Percentiles rank a stretch among this genome's conserved stretches.
phyloP scores from a whole-genome alignment of 495 filamentous ascomycete genomes.

The Annulohypoxylon moriforme region DNA sequence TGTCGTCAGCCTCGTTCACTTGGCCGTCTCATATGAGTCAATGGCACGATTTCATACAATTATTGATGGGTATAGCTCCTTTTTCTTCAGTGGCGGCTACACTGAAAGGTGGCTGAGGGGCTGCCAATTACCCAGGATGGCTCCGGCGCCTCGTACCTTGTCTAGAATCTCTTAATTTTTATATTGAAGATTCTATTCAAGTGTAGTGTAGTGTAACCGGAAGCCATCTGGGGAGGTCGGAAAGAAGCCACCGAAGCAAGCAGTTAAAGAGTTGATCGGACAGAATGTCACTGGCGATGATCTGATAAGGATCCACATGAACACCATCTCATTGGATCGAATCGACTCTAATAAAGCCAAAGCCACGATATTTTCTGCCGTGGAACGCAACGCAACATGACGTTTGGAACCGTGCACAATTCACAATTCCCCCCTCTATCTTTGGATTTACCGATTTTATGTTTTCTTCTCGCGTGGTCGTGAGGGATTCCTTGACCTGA shows the following conservation, averaged over 20 bases:
- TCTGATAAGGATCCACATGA: constrained; percentile 19
- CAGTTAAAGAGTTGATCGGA: background rate
- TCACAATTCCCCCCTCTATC: background rate
- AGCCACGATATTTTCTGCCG: constrained; percentile 26
- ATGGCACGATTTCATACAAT: constrained; percentile 6
- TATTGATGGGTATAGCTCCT: constrained; percentile 9
- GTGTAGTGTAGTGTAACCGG: background rate
- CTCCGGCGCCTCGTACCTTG: constrained; percentile 2
- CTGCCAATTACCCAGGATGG: background rate
- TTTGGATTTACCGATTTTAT: constrained; percentile 14
- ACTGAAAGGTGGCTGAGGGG: background rate
- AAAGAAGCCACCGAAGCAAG: constrained; percentile 13
- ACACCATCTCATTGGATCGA: constrained; percentile 28
- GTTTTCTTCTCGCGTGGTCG: constrained; percentile 28
- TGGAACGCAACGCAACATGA: constrained; percentile 41
- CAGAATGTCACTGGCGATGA: background rate
- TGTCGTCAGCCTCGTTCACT: background rate
- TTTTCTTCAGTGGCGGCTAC: constrained; percentile 6
- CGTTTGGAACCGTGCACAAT: constrained; percentile 11
- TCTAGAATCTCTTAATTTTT: constrained; percentile 15
- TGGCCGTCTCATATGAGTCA: background rate
- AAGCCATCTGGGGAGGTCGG: constrained; percentile 9
- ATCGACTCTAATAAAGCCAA: constrained; percentile 28
- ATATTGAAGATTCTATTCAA: constrained; percentile 4
- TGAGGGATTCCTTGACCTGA: constrained; percentile 22